Evolutionary conservation across 1,284 basidiomycete genomes (phyloP).

Genomic region (Apiotrichum sp.): DNA sequence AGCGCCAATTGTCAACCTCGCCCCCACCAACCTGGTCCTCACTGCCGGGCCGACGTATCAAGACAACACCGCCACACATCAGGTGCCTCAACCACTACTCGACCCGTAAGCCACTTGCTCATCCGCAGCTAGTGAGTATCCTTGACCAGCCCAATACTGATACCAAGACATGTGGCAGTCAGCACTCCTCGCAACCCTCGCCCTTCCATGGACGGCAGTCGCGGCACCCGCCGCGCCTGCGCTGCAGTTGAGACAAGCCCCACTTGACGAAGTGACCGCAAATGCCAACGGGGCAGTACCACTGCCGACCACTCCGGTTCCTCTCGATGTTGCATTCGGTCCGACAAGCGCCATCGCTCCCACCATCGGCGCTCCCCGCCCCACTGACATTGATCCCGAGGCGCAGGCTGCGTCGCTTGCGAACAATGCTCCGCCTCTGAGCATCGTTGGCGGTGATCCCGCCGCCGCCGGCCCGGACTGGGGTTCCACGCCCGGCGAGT

Average conservation of each 20-base stretch:
- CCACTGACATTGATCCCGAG: background rate
- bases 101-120: background rate
- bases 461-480: background rate
- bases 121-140: background rate
- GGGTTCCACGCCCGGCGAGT: constrained; percentile 3
- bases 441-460: background rate
- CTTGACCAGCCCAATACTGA: background rate
- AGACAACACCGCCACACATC: too few species aligned
- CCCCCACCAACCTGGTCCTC: too few species aligned
- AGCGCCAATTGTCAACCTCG: too few species aligned
- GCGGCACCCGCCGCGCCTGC: background rate
- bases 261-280: too few species aligned
- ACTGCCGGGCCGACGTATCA: too few species aligned
- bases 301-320: background rate
- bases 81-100: too few species aligned
- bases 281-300: background rate
- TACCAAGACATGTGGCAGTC: background rate
- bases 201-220: background rate
- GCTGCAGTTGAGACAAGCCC: background rate
- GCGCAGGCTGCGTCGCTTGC: background rate
- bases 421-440: background rate
- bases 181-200: background rate
- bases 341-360: background rate
- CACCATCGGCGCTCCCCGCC: background rate
- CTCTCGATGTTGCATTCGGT: background rate